Percentiles rank a stretch among this genome's conserved stretches.
Evolutionary conservation across 352 stramenopile species (phyloP).

Genomic region (Phytophthora capsici): DNA sequence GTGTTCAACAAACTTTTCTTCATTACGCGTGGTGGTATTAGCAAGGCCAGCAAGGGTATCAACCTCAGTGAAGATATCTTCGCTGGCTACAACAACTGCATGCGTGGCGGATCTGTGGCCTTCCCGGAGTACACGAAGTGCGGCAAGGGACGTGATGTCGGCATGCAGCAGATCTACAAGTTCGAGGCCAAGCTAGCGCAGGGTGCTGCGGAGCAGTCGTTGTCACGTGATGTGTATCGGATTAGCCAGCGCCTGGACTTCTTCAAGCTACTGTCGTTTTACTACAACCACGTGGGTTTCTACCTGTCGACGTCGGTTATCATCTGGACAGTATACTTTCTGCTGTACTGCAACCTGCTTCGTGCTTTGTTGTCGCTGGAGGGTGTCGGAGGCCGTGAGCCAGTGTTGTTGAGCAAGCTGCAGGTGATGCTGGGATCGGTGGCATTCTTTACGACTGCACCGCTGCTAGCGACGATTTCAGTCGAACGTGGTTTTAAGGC

Average conservation of each 20-base stretch:
- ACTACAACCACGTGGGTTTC: slow-evolving; percentile 99
- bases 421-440: slow-evolving; percentile 97
- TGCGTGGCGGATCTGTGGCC: slow-evolving; percentile 95
- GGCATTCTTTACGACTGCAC: slow-evolving; percentile 97
- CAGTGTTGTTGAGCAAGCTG: slow-evolving; percentile 94
- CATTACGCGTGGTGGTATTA: slow-evolving; percentile 98
- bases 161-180: slow-evolving; percentile 99
- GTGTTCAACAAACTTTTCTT: slow-evolving; percentile 99
- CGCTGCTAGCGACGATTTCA: slow-evolving; percentile 96
- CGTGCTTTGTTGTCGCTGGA: slow-evolving; percentile 94
- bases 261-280: slow-evolving; percentile 98
- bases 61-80: slow-evolving; percentile 99
- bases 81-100: slow-evolving; percentile 98
- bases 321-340: slow-evolving; percentile 97
- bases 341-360: slow-evolving; percentile 97
- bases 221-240: slow-evolving; percentile 98
- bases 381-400: slow-evolving; percentile 90
- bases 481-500: slow-evolving; percentile 98
- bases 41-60: slow-evolving; percentile 99
- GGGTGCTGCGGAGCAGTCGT: slow-evolving; percentile 97
- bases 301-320: slow-evolving; percentile 98
- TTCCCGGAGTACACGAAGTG: slow-evolving; percentile 99
- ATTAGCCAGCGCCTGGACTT: slow-evolving; percentile 98
- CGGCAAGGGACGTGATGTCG: slow-evolving; percentile 99
- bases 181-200: slow-evolving; percentile 99